These are phyloP conservation scores for Candida ipomoeae DNA, from an alignment of 805 yeast genomes.

Conservation along the genomic window DNA sequence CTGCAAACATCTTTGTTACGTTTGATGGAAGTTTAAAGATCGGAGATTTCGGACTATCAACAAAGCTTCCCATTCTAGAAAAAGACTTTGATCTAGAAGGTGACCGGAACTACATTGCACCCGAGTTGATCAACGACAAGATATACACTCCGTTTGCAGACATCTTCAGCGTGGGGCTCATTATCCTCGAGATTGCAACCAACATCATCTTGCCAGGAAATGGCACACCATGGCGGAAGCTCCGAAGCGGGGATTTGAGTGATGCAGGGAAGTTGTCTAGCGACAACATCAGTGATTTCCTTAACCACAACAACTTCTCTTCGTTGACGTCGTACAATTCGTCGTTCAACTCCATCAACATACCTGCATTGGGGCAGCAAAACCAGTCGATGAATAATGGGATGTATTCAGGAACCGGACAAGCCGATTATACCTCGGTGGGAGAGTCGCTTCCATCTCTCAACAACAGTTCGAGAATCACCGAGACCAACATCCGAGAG, in stretches of 20 bases:
- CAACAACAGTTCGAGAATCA: background rate
- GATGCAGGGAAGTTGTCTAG: slow-evolving; percentile 85
- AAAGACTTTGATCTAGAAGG: slow-evolving; percentile 87
- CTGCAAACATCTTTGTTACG: slow-evolving; percentile 90
- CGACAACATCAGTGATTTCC: slow-evolving; percentile 41
- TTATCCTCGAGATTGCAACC: slow-evolving; percentile 93
- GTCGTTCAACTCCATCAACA: slow-evolving; percentile 16
- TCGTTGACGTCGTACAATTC: slow-evolving; percentile 32
- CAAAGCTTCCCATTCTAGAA: slow-evolving; percentile 65
- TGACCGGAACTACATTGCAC: slow-evolving; percentile 96
- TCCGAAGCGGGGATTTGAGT: slow-evolving; percentile 89
- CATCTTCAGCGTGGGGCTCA: slow-evolving; percentile 87
- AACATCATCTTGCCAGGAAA: slow-evolving; percentile 93
- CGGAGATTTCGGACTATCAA: slow-evolving; percentile 96
- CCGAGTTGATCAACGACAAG: slow-evolving; percentile 82
- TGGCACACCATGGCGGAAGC: slow-evolving; percentile 94
- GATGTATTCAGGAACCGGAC: background rate
- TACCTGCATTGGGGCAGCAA: slow-evolving; percentile 12
- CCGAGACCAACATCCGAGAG: slow-evolving; percentile 20
- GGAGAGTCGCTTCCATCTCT: slow-evolving; percentile 3
- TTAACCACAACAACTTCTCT: slow-evolving; percentile 35
- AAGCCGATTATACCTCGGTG: background rate
- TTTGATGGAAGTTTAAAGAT: slow-evolving; percentile 92
- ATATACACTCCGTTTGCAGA: slow-evolving; percentile 90
- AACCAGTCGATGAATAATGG: slow-evolving; percentile 4